Evolutionary conservation across 345 rosid genomes (phyloP).

Genomic region (Passiflora organensis): DNA sequence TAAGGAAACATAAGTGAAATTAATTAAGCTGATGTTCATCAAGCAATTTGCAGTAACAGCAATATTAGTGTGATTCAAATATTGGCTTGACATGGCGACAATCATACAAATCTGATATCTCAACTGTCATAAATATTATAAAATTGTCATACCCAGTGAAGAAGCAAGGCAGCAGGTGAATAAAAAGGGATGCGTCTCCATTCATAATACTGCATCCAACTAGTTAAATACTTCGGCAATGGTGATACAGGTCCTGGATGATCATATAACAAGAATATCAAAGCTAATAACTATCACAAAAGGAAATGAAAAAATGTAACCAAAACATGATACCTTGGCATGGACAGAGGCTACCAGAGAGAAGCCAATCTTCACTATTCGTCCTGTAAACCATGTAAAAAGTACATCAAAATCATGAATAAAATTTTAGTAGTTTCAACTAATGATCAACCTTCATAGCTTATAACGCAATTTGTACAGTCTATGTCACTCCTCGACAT

Average conservation of each 20-base stretch:
- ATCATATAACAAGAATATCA: background rate
- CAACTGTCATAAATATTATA: background rate
- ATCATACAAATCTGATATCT: background rate
- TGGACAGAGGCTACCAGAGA: constrained; percentile 58
- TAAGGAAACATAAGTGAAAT: no score
- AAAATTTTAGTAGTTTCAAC: background rate
- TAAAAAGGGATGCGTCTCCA: constrained; percentile 74
- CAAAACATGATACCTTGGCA: constrained; percentile 46
- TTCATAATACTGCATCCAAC: constrained; percentile 68
- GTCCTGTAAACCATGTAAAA: constrained; percentile 29
- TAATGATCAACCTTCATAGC: background rate
- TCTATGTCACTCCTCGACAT: no score
- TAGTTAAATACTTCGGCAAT: constrained; percentile 23
- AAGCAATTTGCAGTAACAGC: no score
- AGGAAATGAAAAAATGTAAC: background rate
- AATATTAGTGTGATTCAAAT: no score
- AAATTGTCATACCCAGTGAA: constrained; percentile 70
- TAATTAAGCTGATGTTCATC: no score
- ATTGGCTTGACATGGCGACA: background rate
- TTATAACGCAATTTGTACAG: background rate
- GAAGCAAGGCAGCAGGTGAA: constrained; percentile 85
- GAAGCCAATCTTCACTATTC: constrained; percentile 47
- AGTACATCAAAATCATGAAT: background rate
- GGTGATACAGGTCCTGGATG: constrained; percentile 52
- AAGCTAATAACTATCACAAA: constrained; percentile 4